Evolutionary conservation across 2,329 filamentous ascomycete species (phyloP), one percentile per base, ranked within the genome.

Genomic region (Coniella lustricola): DNA sequence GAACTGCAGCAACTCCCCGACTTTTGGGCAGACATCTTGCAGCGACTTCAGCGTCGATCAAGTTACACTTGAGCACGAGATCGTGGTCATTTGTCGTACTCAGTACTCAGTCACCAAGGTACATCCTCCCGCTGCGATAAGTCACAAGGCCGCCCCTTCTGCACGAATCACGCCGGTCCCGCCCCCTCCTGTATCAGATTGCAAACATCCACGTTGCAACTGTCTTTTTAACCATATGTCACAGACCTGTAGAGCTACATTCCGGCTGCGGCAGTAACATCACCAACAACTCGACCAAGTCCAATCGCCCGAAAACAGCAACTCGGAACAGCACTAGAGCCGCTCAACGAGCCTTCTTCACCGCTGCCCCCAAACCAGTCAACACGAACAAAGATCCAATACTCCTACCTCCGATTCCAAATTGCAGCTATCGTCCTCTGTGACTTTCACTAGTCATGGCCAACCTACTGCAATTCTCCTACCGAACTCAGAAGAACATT

Each of bases 401-500:
- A 22, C 35, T 35, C 38, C 39, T n/a, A 25, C 16, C 38, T 34
- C 44, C 31, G 31, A 37, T 31, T 17, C 34, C 54, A 55, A 39
- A 44, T 58, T 64, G 59, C 59, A 52, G 52, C 55, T 49, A 60
- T 59, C 60, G 60, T 55, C 52, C 59, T 62, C 83, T 86, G 86
- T 89, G 85, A 77, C 85, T 90, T 90, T 89, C 65, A 83, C 81
- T 90, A 90, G 87, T 83, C 81, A 96, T 95, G 90, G 87, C 88
- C 68, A 84, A 77, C 76, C 83, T 87, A 64, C 85, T 91, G 73
- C 91, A 96, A 82, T 87, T 96, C 82, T 88, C 89, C 71, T 95
- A 87, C 79, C 89, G 93, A 73, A 96, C 93, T 69, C 86, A 90
- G 72, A 97, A 96, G 82, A 85, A 84, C 69, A 90, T 98, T 74